Evolutionary conservation across 768 basidiomycete genomes (phyloP).

Genomic region (Xerocomellus dryophilus): DNA sequence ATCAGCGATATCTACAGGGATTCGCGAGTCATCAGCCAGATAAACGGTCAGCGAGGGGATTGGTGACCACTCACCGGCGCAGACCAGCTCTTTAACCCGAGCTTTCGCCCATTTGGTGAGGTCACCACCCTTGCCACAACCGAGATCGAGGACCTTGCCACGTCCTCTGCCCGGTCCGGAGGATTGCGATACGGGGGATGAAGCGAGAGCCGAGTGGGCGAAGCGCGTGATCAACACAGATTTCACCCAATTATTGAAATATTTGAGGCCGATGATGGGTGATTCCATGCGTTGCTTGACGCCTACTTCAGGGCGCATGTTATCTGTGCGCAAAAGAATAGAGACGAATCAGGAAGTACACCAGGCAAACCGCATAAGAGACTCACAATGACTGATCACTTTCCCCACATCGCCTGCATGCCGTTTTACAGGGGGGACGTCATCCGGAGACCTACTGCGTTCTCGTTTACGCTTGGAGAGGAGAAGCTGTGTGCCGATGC

Average conservation of each 20-base stretch:
- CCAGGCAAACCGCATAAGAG: background rate
- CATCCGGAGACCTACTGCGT: slow-evolving; percentile 37
- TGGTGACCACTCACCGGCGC: slow-evolving; percentile 60
- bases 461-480: slow-evolving; percentile 51
- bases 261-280: slow-evolving; percentile 94
- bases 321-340: slow-evolving; percentile 53
- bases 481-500: slow-evolving; percentile 53
- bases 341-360: slow-evolving; percentile 4
- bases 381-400: slow-evolving; percentile 77
- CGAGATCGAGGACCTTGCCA: slow-evolving; percentile 92
- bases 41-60: background rate
- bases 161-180: slow-evolving; percentile 28
- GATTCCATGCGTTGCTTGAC: slow-evolving; percentile 80
- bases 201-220: slow-evolving; percentile 64
- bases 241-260: slow-evolving; percentile 99
- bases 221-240: slow-evolving; percentile 92
- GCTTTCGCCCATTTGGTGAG: slow-evolving; percentile 94
- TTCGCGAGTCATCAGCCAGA: background rate
- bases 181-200: slow-evolving; percentile 31
- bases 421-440: slow-evolving; percentile 46
- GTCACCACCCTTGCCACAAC: slow-evolving; percentile 99
- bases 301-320: slow-evolving; percentile 89
- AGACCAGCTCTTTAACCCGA: slow-evolving; percentile 71
- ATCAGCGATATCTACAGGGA: slow-evolving; percentile 72
- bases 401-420: slow-evolving; percentile 66